Percentiles rank a stretch among this genome's conserved stretches.
Evolutionary conservation across 2,329 filamentous ascomycete genomes (phyloP).

Genomic region (Aspergillus sp.): DNA sequence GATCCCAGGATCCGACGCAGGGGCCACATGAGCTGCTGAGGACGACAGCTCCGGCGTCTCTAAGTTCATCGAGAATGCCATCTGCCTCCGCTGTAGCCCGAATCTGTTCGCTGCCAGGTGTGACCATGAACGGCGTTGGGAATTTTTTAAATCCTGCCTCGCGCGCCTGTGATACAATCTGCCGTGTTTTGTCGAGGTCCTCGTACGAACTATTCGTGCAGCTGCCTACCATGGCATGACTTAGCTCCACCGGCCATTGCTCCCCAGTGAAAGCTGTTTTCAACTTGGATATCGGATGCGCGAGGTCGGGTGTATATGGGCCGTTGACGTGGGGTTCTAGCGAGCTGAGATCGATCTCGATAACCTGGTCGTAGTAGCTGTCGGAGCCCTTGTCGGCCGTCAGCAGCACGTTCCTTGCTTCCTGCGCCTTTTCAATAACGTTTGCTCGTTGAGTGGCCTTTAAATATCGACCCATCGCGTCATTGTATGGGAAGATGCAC

Average conservation of each 20-base stretch:
- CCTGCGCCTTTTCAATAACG: conserved; percentile 64
- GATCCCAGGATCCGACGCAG: conserved; percentile 91
- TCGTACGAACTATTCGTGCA: conserved; percentile 86
- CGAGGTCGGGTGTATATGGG: conserved; percentile 93
- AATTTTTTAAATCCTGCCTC: conserved; percentile 83
- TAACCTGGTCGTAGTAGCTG: conserved; percentile 74
- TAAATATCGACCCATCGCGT: conserved; percentile 93
- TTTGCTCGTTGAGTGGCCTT: conserved; percentile 79
- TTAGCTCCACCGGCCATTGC: conserved; percentile 88
- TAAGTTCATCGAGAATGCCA: conserved; percentile 84
- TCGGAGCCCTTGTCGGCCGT: conserved; percentile 82
- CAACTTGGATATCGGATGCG: conserved; percentile 93
- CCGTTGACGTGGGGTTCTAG: conserved; percentile 97
- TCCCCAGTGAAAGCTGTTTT: conserved; percentile 85
- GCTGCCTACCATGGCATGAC: conserved; percentile 91
- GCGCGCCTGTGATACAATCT: conserved; percentile 68
- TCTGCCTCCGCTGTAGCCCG: conserved; percentile 84
- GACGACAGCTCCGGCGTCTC: conserved; percentile 89
- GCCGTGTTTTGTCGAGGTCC: conserved; percentile 72
- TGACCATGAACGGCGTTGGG: conserved; percentile 87
- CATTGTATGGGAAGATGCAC: conserved; percentile 92
- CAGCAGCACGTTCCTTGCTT: conserved; percentile 53
- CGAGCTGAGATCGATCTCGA: conserved; percentile 87
- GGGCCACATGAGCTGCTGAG: conserved; percentile 89
- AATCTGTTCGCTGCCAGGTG: conserved; percentile 91